These are phyloP conservation scores for Choiromyces venosus DNA, from an alignment of 495 filamentous ascomycete genomes.

Conservation along the genomic window DNA sequence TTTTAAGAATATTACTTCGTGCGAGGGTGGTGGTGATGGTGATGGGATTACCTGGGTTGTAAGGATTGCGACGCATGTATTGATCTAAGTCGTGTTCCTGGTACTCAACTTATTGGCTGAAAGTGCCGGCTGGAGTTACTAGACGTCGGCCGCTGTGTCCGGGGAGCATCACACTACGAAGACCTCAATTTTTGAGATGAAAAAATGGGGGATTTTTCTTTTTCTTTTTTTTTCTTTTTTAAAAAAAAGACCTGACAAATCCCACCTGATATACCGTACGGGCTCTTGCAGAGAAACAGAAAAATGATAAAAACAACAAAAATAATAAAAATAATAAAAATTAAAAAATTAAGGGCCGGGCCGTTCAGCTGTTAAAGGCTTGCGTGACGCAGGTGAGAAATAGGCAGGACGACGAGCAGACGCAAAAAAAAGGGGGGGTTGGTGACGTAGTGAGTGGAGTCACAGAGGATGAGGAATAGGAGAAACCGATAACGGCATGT, in stretches of 20 bases:
- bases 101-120: neutral
- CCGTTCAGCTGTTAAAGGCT: neutral
- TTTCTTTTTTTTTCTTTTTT: too few species aligned
- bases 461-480: neutral
- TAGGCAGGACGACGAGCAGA: neutral
- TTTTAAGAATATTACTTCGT: neutral
- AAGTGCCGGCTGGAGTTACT: slow-evolving; percentile 1
- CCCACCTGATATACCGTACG: neutral
- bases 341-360: neutral
- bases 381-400: neutral
- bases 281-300: neutral
- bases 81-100: neutral
- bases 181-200: too few species aligned
- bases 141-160: neutral
- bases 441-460: neutral
- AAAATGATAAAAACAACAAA: neutral
- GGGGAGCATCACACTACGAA: neutral
- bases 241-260: neutral
- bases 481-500: neutral
- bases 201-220: too few species aligned
- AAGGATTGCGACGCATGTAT: neutral
- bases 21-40: neutral
- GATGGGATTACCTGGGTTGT: neutral
- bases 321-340: neutral
- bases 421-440: neutral